Base-by-base conservation (phyloP, 2,329 filamentous ascomycete species). In the Teratosphaeria viscida region DNA sequence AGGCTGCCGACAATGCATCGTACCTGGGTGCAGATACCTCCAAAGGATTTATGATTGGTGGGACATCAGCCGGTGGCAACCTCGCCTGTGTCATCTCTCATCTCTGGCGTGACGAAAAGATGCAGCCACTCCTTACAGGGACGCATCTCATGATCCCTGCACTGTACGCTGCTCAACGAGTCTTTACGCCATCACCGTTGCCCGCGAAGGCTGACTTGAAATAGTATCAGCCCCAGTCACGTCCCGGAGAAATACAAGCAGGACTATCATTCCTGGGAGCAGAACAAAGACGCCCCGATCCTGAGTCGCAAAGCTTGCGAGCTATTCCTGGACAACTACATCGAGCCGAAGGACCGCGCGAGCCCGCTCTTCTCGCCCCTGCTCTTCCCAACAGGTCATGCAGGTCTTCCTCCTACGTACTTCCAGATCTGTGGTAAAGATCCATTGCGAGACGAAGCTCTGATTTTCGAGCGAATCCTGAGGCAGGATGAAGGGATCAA, bases 1-100 rank as follows among this genome's bases (percentile, higher is more conserved):
- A 76, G 76, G 72, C 75, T 52, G 67, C 66, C 19, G 64, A 61
- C 29, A 68, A 68, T 61, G 71, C 64, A 57, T 16, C 58, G 0
- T 54, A 39, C 0, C 67, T 81, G 5, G 65, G 71, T 8, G 75
- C 75, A 1, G 72, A 80, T 55, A 73, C 79, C 1, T 60, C 67
- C 4, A 73, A 72, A 57, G 79, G 79, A 8, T 78, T 82, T 62
- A 72, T 81, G n/a, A 66, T 82, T 0, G 78, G 79, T 8, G 80
- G 80, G 19, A 78, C 75, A 5, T 79, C 77, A 1, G 79, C 79
- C 0, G 80, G 79, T 3, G 80, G 77, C n/a, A 81, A 81, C 64
- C 75, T 82, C 59, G 73, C 78, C 0, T 75, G 76, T 0, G 77
- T 77, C 0, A 72, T 81, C 0, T 72, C 77, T 0, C 75, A 80